These are phyloP conservation scores for Scleroderma citrinum DNA, from an alignment of 768 basidiomycete species.

Conservation along the genomic window DNA sequence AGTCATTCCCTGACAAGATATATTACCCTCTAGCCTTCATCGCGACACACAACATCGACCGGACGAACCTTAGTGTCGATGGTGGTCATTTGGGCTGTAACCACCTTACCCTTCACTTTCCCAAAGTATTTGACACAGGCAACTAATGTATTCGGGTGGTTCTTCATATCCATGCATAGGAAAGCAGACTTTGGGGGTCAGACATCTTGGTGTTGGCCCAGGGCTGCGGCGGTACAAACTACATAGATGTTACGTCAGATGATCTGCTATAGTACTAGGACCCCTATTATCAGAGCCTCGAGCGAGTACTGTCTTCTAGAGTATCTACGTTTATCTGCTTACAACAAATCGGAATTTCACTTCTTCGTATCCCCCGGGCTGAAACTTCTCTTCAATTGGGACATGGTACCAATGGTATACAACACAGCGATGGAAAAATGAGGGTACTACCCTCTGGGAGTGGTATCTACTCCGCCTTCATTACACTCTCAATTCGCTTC, in stretches of 20 bases:
- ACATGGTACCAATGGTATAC: too few relatives aligned
- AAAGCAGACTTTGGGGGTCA: conserved; percentile 71
- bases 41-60: background rate
- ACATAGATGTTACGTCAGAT: too few relatives aligned
- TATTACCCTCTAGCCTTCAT: background rate
- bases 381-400: too few relatives aligned
- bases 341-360: too few relatives aligned
- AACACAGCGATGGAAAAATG: background rate
- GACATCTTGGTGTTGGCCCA: conserved; percentile 30
- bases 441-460: background rate
- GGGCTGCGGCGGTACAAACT: too few relatives aligned
- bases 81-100: conserved; percentile 61
- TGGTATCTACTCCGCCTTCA: conserved; percentile 53
- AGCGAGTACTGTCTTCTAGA: too few relatives aligned
- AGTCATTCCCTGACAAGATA: conserved; percentile 59
- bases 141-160: conserved; percentile 77
- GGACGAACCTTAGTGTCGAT: conserved; percentile 58
- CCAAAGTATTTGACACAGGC: conserved; percentile 78
- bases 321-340: too few relatives aligned
- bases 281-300: too few relatives aligned
- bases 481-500: conserved; percentile 71
- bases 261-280: too few relatives aligned
- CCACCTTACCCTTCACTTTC: conserved; percentile 48
- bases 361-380: too few relatives aligned
- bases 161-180: conserved; percentile 80